Evolutionary conservation across 257 asterid species (phyloP).

Genomic region (Coffea canephora): DNA sequence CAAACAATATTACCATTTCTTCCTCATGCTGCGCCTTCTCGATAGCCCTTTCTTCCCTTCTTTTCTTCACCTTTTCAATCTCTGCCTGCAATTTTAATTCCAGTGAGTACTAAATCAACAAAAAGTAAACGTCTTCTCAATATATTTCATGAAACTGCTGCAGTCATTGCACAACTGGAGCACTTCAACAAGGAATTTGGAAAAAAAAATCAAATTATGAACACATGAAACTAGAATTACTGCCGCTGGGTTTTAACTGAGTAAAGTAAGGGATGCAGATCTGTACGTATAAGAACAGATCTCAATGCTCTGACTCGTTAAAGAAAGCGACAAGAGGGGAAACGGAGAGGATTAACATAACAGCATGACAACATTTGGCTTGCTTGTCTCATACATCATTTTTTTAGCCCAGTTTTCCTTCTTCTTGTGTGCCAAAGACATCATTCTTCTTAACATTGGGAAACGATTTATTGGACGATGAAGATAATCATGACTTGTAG

Average conservation of each 20-base stretch:
- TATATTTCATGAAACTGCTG: background rate
- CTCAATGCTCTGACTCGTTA: too few relatives aligned
- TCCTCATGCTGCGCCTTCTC: constrained; percentile 98
- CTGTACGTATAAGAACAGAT: background rate
- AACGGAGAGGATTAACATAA: background rate
- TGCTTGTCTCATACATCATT: too few relatives aligned
- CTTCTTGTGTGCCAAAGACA: too few relatives aligned
- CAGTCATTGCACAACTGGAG: background rate
- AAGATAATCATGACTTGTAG: background rate
- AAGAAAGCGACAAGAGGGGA: too few relatives aligned
- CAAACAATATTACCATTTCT: constrained; percentile 61
- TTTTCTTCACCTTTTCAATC: constrained; percentile 88
- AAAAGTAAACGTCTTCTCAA: constrained; percentile 2
- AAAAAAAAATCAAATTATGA: background rate
- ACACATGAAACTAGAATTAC: background rate
- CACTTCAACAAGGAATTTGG: too few relatives aligned
- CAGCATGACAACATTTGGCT: too few relatives aligned
- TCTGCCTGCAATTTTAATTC: constrained; percentile 56
- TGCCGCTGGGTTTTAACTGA: too few relatives aligned
- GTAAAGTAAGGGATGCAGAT: background rate
- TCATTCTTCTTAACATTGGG: background rate
- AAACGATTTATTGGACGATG: background rate
- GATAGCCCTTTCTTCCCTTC: constrained; percentile 94
- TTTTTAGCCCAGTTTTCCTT: too few relatives aligned
- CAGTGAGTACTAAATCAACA: constrained; percentile 8